Base-by-base conservation (phyloP, 2,329 filamentous ascomycete species). In the Alternaria hordeiaustralica region DNA sequence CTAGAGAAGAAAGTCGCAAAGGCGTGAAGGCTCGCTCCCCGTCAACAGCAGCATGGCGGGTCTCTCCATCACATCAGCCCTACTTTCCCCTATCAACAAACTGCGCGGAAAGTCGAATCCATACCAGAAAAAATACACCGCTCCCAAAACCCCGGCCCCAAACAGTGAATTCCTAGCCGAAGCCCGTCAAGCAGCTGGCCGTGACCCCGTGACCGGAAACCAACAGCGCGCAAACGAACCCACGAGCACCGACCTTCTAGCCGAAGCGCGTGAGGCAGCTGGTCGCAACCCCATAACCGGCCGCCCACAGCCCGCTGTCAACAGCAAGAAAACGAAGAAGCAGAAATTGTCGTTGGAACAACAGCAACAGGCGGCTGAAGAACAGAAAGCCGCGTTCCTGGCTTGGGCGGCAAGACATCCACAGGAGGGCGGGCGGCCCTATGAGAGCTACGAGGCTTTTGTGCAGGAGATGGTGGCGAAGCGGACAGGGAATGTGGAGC, bases 191-290 rank as follows among this genome's bases (percentile, higher is more conserved):
- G 57, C 58, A 12, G 63, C 63, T 0, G 69, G 71, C 0, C 60
- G 70, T n/a, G 65, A 76, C 43, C 66, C 65, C 4, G 54, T 71
- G 3, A 75, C 73, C 3, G 74, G 72, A 28, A 61, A 23, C 6
- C 46, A 18, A 53, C 49, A 21, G 13, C 12, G 3, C 28, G 3
- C 49, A n/a, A 0, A 41, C 0, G 36, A 41, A 18, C 36, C 36
- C 36, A 18, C 36, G 8, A 41, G 36, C 36, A 0, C 9, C n/a
- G 36, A 41, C n/a, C 36, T 41, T 5, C n/a, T 41, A 41, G 36
- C 36, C 1, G 36, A 41, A 41, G 36, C 36, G 4, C 36, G 36
- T 1, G 8, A 41, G 2, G 36, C 36, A 41, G 36, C 36, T 0
- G 36, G 36, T 18, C 36, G 36, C 9, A 41, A 41, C n/a, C 36